Conservation (phyloP, 108 stramenopile species). For the Heterococcus sp. region DNA sequence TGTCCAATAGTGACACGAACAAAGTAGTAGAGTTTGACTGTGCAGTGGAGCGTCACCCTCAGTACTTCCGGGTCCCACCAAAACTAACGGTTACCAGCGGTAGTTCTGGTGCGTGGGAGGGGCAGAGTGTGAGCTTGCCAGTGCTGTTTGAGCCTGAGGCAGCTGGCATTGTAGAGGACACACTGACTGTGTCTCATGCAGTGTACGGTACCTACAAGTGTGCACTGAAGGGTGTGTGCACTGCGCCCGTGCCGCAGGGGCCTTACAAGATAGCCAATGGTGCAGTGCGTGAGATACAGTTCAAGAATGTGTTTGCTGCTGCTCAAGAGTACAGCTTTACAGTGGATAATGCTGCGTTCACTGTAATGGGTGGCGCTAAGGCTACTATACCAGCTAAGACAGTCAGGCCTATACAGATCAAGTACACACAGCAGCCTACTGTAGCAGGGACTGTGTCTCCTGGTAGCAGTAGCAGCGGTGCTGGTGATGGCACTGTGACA, state of each 20-base stretch:
- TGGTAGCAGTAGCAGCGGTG: conserved; percentile 6
- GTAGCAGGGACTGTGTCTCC: background rate
- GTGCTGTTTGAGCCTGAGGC: conserved; percentile 59
- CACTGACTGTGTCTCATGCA: conserved; percentile 34
- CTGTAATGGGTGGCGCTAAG: conserved; percentile 11
- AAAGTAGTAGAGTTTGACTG: conserved; percentile 38
- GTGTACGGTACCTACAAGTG: conserved; percentile 53
- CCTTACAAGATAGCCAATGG: conserved; percentile 44
- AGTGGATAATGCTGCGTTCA: conserved; percentile 49
- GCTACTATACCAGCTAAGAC: conserved; percentile 40
- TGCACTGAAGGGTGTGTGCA: conserved; percentile 50
- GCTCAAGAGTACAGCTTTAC: conserved; percentile 52
- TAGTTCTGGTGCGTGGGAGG: conserved; percentile 50
- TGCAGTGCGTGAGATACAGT: conserved; percentile 41
- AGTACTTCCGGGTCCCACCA: conserved; percentile 32
- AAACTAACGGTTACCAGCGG: background rate
- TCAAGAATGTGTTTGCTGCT: conserved; percentile 58
- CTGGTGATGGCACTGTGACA: conserved; percentile 12
- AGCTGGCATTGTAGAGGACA: conserved; percentile 53
- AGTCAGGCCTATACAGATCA: conserved; percentile 15
- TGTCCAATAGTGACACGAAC: no score
- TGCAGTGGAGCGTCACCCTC: conserved; percentile 28
- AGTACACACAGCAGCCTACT: conserved; percentile 8
- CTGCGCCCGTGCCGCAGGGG: conserved; percentile 55
- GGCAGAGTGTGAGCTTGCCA: conserved; percentile 47